Evolutionary conservation across 495 filamentous ascomycete species (phyloP), one percentile per base, ranked within the genome.

Genomic region (Lophiotrema nucula): DNA sequence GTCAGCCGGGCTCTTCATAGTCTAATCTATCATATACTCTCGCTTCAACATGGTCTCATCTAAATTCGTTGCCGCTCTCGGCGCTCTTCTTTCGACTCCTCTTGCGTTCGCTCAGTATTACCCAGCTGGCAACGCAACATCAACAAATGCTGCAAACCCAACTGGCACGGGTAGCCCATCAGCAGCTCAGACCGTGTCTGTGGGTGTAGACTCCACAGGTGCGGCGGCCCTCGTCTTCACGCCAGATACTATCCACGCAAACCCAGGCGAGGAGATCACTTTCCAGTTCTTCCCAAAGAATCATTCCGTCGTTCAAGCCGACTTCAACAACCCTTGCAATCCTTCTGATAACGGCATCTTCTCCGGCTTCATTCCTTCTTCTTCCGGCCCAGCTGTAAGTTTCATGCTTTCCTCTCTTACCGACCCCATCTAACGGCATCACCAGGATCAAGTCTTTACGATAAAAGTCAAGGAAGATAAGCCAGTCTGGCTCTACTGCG

Each of bases 211-310:
- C 43, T n/a, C n/a, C n/a, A n/a, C n/a, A n/a, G 83, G 82, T 37
- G 63, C 72, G 0, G 60, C 68, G 41, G 80, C 77, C 3, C 68
- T 79, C 24, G 66, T 65, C 26, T 86, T 80, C 66, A 72, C 73
- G 4, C 83, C 83, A 2, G 69, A 79, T 43, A 77, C 71, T 47
- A 66, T 83, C 55, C 72, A 71, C 2, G 82, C 81, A 2, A 69
- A 72, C 4, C 63, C 74, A 3, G 82, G 82, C 23, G 81, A 84
- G 45, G 69, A 75, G 0, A 68, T 88, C 48, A 74, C 78, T 12
- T 88, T 84, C 61, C 69, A 78, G 50, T 88, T 85, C 72, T 85
- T 80, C 56, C 77, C 82, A 1, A 69, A 76, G 58, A 85, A 84
- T 54, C 85, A 87, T 64, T 81, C 81, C 3, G 82, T 86, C 23